Percentiles rank a stretch among this genome's conserved stretches.
phyloP scores from a whole-genome alignment of 495 filamentous ascomycete species.

The Penicillium crystallinum region DNA sequence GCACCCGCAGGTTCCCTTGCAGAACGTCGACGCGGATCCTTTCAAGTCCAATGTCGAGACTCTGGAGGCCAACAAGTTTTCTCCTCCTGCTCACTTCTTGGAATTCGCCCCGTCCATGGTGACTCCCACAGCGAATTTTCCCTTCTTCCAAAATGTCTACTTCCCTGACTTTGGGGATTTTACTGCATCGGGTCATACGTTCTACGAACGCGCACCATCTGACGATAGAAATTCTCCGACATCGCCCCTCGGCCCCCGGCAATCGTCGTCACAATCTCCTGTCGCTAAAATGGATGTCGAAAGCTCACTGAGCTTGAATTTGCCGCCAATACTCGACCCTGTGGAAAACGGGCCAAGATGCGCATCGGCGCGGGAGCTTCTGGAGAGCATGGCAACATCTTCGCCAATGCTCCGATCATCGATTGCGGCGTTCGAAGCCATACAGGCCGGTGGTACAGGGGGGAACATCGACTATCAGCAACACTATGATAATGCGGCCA shows the following conservation, averaged over 20 bases:
- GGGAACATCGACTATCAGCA: background rate
- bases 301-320: background rate
- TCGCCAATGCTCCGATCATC: background rate
- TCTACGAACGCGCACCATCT: background rate
- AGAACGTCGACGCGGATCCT: background rate
- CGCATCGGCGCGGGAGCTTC: background rate
- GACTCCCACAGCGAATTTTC: background rate
- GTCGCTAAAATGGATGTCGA: background rate
- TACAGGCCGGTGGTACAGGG: background rate
- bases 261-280: background rate
- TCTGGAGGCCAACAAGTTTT: background rate
- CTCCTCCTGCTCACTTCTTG: background rate
- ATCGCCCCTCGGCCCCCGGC: background rate
- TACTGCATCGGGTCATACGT: background rate
- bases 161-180: background rate
- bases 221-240: background rate
- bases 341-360: background rate
- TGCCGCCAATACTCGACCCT: background rate
- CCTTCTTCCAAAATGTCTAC: background rate
- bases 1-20: slow-evolving; percentile 1
- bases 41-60: background rate
- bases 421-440: background rate
- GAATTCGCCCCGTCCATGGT: background rate
- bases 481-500: background rate
- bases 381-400: background rate